These are phyloP conservation scores for Trichoderma reesei DNA, from an alignment of 495 filamentous ascomycete genomes.

Conservation along the genomic window DNA sequence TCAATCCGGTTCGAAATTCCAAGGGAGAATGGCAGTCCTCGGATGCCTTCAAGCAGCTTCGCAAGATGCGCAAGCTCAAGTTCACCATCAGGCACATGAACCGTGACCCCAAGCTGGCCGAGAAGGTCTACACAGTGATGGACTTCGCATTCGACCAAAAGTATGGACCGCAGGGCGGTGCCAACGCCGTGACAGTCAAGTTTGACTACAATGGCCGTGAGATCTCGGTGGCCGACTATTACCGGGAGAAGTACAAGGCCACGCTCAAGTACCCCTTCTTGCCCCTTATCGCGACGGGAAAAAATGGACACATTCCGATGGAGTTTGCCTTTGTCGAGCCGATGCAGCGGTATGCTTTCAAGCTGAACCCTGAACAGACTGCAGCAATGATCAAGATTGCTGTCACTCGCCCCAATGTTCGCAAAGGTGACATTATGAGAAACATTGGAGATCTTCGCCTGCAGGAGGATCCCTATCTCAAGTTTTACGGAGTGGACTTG, in stretches of 20 bases:
- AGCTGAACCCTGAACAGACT: slow-evolving; percentile 63
- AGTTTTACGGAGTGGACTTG: slow-evolving; percentile 59
- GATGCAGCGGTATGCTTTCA: slow-evolving; percentile 71
- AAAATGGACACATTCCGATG: slow-evolving; percentile 61
- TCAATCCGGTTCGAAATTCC: slow-evolving; percentile 8
- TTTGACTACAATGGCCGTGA: slow-evolving; percentile 47
- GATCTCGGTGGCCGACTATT: slow-evolving; percentile 59
- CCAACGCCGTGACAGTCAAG: slow-evolving; percentile 42
- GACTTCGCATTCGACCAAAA: slow-evolving; percentile 34
- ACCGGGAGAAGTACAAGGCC: slow-evolving; percentile 51
- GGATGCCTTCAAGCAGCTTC: slow-evolving; percentile 39
- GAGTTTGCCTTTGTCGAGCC: slow-evolving; percentile 49
- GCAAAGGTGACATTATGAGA: slow-evolving; percentile 51
- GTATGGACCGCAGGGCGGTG: slow-evolving; percentile 26
- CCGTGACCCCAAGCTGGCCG: slow-evolving; percentile 31
- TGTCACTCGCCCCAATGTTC: slow-evolving; percentile 50
- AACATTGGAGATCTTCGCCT: slow-evolving; percentile 61
- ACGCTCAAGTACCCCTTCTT: slow-evolving; percentile 38
- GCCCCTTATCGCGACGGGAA: slow-evolving; percentile 64
- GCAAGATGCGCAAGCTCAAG: slow-evolving; percentile 50
- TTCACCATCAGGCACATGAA: slow-evolving; percentile 51
- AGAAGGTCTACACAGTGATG: slow-evolving; percentile 53
- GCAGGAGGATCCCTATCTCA: slow-evolving; percentile 54
- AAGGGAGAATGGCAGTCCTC: slow-evolving; percentile 17
- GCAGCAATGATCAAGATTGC: slow-evolving; percentile 83